Base-by-base conservation (phyloP, 2,329 filamentous ascomycete species). In the Diplodia sapinea region DNA sequence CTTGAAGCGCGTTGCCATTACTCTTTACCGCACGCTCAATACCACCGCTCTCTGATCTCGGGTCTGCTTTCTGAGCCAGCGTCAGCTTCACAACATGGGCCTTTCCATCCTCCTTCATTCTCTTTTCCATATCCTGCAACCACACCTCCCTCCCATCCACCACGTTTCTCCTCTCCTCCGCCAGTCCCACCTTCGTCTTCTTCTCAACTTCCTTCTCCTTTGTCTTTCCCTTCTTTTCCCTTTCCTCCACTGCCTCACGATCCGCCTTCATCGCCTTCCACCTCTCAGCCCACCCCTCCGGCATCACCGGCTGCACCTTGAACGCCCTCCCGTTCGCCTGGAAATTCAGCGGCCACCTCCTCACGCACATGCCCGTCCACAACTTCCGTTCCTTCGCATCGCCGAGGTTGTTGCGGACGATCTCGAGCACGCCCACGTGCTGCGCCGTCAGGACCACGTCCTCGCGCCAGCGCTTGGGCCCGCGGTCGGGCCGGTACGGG, bases 271-370 rank as follows among this genome's bases (percentile, higher is more conserved):
- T 9, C 31, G 31, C 31, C 31, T 33, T 33, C 31, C 31, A 33
- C 31, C 8, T 33, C 31, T 33, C 31, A 8, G 6, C 31, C 51
- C 51, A 54, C 26, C 55, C 55, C 55, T 29, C 55, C 23, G 36
- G 55, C 36, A 20, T n/a, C 55, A 43, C 55, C 20, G 55, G 55
- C 20, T 59, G 55, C 36, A 43, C 9, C 55, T 15, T 26, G 11
- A 26, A 29, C 12, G 55, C 1, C 36, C 7, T 26, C 12, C 55
- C 55, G 2, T 20, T 29, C 1, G 1, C 2, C 9, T 6, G 9
- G 13, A 59, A 59, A 9, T 59, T 59, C 55, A 59, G 11, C 55
- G 55, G 55, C 55, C 55, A 59, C 55, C 13, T 40, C 20, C 13
- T n/a, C 12, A 36, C 55, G 23, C 52, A 56, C 26, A 54, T 9